A percentile compares a stretch with the other conserved stretches of the same genome.
Evolutionary conservation across 306 rosid species (phyloP).

Genomic region (Begonia masoniana): DNA sequence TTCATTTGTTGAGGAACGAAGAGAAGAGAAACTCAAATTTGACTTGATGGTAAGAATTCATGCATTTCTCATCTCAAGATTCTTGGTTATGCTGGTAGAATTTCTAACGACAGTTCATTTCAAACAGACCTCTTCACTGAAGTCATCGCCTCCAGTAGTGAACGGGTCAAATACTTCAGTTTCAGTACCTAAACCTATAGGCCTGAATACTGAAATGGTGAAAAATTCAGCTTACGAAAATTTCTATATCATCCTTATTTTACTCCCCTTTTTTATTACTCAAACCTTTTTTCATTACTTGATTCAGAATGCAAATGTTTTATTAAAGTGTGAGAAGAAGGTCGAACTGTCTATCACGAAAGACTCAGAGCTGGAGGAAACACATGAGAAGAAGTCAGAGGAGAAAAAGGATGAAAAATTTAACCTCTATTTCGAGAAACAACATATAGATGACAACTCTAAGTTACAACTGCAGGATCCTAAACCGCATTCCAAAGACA

Average conservation of each 20-base stretch:
- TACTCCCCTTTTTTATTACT: not conserved
- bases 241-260: too few species aligned
- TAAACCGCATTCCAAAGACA: slow-evolving; percentile 15
- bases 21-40: slow-evolving; percentile 35
- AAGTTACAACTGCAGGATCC: slow-evolving; percentile 19
- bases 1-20: slow-evolving; percentile 18
- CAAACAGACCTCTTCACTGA: slow-evolving; percentile 48
- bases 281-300: not conserved
- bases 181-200: slow-evolving; percentile 19
- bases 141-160: slow-evolving; percentile 20
- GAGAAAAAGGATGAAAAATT: slow-evolving; percentile 22
- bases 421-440: slow-evolving; percentile 26
- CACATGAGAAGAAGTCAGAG: slow-evolving; percentile 11
- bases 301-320: slow-evolving; percentile 21
- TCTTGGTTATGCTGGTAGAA: slow-evolving; percentile 11
- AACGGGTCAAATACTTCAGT: slow-evolving; percentile 19
- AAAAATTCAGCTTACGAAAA: too few species aligned
- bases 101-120: slow-evolving; percentile 17
- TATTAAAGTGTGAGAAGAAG: slow-evolving; percentile 22
- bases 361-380: slow-evolving; percentile 16
- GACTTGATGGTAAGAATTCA: slow-evolving; percentile 60
- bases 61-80: slow-evolving; percentile 5
- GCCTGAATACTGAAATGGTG: slow-evolving; percentile 21
- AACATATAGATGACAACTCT: slow-evolving; percentile 14
- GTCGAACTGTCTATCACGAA: slow-evolving; percentile 17